phyloP scores from a whole-genome alignment of 345 rosid species.

The Hibiscus syriacus region DNA sequence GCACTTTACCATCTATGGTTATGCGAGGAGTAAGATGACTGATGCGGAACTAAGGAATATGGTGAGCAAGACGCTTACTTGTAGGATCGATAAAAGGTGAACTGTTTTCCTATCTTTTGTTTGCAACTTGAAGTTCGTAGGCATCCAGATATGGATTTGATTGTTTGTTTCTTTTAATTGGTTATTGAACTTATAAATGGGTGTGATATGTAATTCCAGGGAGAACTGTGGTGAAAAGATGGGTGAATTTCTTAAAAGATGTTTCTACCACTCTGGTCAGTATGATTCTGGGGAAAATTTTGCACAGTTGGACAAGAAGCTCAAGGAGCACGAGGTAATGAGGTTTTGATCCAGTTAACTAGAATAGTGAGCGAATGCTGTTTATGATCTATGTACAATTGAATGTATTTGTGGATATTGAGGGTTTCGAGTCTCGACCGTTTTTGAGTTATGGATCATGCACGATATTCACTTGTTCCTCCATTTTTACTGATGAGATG shows the following conservation, averaged over 20 bases:
- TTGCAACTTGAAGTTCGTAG: neutral
- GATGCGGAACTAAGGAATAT: constrained; percentile 84
- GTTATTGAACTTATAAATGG: neutral
- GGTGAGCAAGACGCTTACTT: constrained; percentile 94
- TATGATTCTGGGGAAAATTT: constrained; percentile 80
- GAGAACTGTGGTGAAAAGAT: constrained; percentile 89
- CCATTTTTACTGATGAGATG: neutral
- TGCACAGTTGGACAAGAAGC: constrained; percentile 65
- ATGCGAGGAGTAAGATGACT: constrained; percentile 97
- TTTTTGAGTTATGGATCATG: neutral
- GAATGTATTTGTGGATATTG: neutral
- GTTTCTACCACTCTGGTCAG: constrained; percentile 97
- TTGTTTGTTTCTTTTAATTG: constrained; percentile 12
- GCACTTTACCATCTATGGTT: constrained; percentile 90
- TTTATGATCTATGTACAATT: neutral
- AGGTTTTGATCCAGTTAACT: neutral
- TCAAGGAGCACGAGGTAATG: constrained; percentile 83
- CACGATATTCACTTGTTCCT: neutral
- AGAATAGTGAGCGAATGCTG: neutral
- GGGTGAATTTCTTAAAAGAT: constrained; percentile 89
- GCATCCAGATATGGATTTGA: neutral
- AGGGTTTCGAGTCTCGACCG: neutral
- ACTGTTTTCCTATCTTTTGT: neutral
- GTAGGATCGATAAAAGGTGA: constrained; percentile 95
- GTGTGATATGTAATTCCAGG: constrained; percentile 32